A percentile compares a stretch with the other conserved stretches of the same genome.
Conservation (phyloP, 768 basidiomycete genomes). For the Paxillus rubicundulus region DNA sequence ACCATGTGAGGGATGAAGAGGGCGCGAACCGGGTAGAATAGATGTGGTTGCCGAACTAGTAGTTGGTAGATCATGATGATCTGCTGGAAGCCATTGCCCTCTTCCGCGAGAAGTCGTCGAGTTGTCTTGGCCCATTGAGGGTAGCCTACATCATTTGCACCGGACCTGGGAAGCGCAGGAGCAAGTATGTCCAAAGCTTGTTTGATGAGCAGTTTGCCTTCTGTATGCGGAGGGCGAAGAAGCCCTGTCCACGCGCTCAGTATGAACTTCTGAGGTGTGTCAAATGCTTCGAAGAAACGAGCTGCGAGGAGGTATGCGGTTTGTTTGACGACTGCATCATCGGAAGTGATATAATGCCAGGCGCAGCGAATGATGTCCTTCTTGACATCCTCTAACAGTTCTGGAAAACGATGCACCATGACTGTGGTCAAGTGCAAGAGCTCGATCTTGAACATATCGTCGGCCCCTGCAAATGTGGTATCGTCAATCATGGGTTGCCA, state of each 20-base stretch:
- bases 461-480: slow-evolving; percentile 50
- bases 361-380: slow-evolving; percentile 94
- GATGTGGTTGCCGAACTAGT: slow-evolving; percentile 83
- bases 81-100: slow-evolving; percentile 67
- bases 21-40: slow-evolving; percentile 91
- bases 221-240: slow-evolving; percentile 76
- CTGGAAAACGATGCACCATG: slow-evolving; percentile 79
- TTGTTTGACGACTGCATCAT: slow-evolving; percentile 91
- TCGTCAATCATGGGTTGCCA: slow-evolving; percentile 77
- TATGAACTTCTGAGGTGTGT: slow-evolving; percentile 88
- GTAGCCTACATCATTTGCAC: slow-evolving; percentile 55
- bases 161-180: slow-evolving; percentile 68
- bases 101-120: slow-evolving; percentile 82
- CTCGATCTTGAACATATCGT: slow-evolving; percentile 90
- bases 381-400: slow-evolving; percentile 75
- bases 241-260: slow-evolving; percentile 88
- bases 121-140: slow-evolving; percentile 87
- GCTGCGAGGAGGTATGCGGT: slow-evolving; percentile 89
- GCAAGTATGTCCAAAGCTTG: slow-evolving; percentile 87
- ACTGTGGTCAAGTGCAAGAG: slow-evolving; percentile 85
- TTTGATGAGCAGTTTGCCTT: slow-evolving; percentile 71
- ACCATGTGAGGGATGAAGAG: slow-evolving; percentile 94
- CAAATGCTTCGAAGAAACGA: slow-evolving; percentile 86
- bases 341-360: slow-evolving; percentile 82
- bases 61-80: slow-evolving; percentile 86